phyloP scores from a whole-genome alignment of 495 filamentous ascomycete genomes.

The Aspergillus avenaceus region DNA sequence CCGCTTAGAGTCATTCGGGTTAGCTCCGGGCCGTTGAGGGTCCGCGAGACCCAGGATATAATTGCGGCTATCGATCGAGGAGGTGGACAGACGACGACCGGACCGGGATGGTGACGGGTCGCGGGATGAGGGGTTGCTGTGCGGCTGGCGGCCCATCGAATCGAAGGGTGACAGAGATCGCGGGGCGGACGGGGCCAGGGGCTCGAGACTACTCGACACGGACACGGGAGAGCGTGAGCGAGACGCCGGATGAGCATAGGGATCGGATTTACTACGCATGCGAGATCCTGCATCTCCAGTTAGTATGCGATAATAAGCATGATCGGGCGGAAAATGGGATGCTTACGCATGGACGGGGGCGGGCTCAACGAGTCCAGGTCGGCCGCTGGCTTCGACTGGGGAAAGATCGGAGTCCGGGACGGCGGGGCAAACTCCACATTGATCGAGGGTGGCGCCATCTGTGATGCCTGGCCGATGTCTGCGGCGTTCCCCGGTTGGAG shows the following conservation, averaged over 20 bases:
- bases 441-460: conserved; percentile 83
- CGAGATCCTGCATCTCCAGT: conserved; percentile 48
- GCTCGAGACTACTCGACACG: conserved; percentile 42
- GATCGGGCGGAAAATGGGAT: neutral
- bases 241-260: conserved; percentile 48
- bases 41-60: conserved; percentile 91
- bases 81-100: conserved; percentile 79
- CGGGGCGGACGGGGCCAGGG: conserved; percentile 42
- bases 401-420: conserved; percentile 59
- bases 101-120: conserved; percentile 58
- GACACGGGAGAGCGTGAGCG: conserved; percentile 42
- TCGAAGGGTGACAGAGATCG: conserved; percentile 69
- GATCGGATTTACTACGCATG: conserved; percentile 67
- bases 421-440: conserved; percentile 60
- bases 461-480: conserved; percentile 65
- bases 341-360: conserved; percentile 71
- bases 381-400: conserved; percentile 56
- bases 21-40: conserved; percentile 71
- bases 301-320: conserved; percentile 11
- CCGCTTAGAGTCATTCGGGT: conserved; percentile 61
- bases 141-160: conserved; percentile 25
- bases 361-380: conserved; percentile 72
- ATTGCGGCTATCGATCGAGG: conserved; percentile 78
- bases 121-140: conserved; percentile 45
- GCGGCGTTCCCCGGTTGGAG: conserved; percentile 23